Evolutionary conservation across 2,329 filamentous ascomycete species (phyloP).

Genomic region (Alternaria dauci): DNA sequence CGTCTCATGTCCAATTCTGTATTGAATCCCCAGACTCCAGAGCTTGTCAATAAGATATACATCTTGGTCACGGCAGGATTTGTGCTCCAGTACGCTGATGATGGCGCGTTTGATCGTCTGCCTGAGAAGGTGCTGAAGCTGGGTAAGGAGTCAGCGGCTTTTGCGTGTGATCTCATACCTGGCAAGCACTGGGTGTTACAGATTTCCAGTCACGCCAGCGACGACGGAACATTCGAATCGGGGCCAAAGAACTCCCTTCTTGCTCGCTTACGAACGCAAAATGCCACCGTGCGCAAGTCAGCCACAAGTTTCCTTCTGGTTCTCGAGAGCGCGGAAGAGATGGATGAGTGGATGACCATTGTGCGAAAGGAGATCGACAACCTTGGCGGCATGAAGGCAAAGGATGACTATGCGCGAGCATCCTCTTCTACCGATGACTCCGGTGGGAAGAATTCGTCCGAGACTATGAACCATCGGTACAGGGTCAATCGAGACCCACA

Average conservation of each 20-base stretch:
- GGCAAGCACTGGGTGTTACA: constrained; percentile 83
- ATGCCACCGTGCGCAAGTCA: constrained; percentile 61
- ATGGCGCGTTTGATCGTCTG: constrained; percentile 73
- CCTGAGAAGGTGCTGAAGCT: constrained; percentile 79
- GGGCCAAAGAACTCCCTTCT: constrained; percentile 66
- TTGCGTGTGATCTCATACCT: constrained; percentile 80
- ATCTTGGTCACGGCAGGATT: constrained; percentile 75
- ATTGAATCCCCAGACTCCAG: constrained; percentile 61
- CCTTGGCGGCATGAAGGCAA: constrained; percentile 69
- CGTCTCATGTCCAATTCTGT: constrained; percentile 50
- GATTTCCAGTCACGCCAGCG: constrained; percentile 71
- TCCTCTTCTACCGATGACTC: constrained; percentile 42
- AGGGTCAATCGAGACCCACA: constrained; percentile 47
- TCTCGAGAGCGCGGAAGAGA: constrained; percentile 74
- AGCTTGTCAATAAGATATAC: constrained; percentile 77
- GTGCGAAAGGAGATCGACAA: constrained; percentile 75
- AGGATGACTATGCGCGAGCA: constrained; percentile 37
- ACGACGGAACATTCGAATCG: constrained; percentile 60
- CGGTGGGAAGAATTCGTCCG: constrained; percentile 33
- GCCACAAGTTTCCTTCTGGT: constrained; percentile 75
- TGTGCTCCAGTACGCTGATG: constrained; percentile 76
- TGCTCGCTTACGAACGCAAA: constrained; percentile 69
- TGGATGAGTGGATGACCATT: constrained; percentile 77
- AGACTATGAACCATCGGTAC: constrained; percentile 49
- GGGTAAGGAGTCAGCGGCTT: constrained; percentile 78